phyloP scores from a whole-genome alignment of 495 filamentous ascomycete genomes.

The Aspergillus diversus region DNA sequence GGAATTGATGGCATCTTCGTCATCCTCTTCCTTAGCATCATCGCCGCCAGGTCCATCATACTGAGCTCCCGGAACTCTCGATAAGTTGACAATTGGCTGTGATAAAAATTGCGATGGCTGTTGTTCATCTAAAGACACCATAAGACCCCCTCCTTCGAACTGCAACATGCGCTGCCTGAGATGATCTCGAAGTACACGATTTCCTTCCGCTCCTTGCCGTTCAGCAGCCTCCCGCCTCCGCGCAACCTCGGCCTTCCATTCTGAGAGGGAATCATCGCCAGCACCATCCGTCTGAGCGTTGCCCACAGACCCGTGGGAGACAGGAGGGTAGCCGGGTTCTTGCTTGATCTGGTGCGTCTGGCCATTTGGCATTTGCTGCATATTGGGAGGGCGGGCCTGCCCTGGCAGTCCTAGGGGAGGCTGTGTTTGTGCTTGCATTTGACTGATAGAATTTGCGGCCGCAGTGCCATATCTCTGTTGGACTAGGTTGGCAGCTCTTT shows the following conservation, averaged over 20 bases:
- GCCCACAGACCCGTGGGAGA: slow-evolving; percentile 38
- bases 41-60: slow-evolving; percentile 65
- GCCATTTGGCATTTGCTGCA: slow-evolving; percentile 47
- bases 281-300: slow-evolving; percentile 76
- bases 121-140: slow-evolving; percentile 63
- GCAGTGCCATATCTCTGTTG: slow-evolving; percentile 71
- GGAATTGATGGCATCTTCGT: slow-evolving; percentile 98
- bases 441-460: slow-evolving; percentile 71
- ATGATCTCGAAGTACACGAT: slow-evolving; percentile 45
- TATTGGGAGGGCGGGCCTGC: slow-evolving; percentile 46
- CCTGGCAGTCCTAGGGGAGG: slow-evolving; percentile 42
- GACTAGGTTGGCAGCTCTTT: slow-evolving; percentile 68
- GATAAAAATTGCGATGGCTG: slow-evolving; percentile 29
- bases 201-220: slow-evolving; percentile 64
- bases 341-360: slow-evolving; percentile 53
- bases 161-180: slow-evolving; percentile 60
- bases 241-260: slow-evolving; percentile 63
- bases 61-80: slow-evolving; percentile 45
- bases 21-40: slow-evolving; percentile 65
- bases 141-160: slow-evolving; percentile 81
- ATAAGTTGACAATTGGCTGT: background rate
- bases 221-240: slow-evolving; percentile 60
- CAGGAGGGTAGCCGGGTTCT: slow-evolving; percentile 50
- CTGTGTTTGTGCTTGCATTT: slow-evolving; percentile 56
- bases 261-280: slow-evolving; percentile 50